Evolutionary conservation across 306 rosid species (phyloP).

Genomic region (Vigna reflexopilosa): DNA sequence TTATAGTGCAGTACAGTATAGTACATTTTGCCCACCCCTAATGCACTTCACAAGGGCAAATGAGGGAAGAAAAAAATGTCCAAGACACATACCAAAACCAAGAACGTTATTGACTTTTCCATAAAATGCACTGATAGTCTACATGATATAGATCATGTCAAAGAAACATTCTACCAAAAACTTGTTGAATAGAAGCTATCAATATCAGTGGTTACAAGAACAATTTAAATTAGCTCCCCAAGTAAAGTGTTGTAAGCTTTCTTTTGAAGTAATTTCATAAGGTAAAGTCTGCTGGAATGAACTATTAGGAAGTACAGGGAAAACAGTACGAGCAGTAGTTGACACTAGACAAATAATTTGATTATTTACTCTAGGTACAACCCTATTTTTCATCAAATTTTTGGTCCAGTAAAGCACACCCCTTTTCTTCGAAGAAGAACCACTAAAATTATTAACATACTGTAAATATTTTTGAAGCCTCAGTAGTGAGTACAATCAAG

Average conservation of each 20-base stretch:
- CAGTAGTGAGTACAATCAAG: background rate
- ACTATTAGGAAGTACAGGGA: too few species aligned
- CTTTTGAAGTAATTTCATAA: too few species aligned
- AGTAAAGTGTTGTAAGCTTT: background rate
- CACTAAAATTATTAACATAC: background rate
- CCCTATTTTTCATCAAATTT: background rate
- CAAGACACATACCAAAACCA: background rate
- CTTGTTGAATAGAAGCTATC: background rate
- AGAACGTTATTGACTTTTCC: background rate
- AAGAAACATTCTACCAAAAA: constrained; percentile 10
- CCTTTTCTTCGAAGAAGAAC: background rate
- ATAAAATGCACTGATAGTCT: background rate
- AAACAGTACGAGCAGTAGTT: too few species aligned
- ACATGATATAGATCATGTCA: constrained; percentile 1
- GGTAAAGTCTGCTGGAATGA: too few species aligned
- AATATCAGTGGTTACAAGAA: background rate
- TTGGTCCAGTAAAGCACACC: background rate
- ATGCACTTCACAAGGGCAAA: constrained; percentile 13
- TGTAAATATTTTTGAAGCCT: background rate
- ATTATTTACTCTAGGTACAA: too few species aligned
- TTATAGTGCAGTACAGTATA: too few species aligned
- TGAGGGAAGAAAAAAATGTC: background rate
- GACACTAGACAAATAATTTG: too few species aligned
- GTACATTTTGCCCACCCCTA: too few species aligned
- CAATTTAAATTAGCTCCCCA: background rate